A percentile compares a stretch with the other conserved stretches of the same genome.
Evolutionary conservation across 805 yeast genomes (phyloP).

Genomic region (Saturnispora besseyi): DNA sequence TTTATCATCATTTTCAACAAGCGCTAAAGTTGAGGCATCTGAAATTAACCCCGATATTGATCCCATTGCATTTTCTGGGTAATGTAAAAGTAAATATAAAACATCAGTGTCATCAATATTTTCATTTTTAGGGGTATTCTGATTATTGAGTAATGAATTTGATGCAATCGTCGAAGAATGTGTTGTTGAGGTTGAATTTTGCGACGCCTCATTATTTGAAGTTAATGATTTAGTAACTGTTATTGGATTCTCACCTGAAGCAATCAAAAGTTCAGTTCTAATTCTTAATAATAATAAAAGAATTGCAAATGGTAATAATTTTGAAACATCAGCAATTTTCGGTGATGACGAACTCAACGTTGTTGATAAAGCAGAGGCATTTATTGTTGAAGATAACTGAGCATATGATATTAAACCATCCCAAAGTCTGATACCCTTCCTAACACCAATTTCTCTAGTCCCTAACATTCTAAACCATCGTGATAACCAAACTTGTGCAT

Average conservation of each 20-base stretch:
- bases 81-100: constrained; percentile 39
- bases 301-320: constrained; percentile 33
- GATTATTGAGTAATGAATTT: neutral
- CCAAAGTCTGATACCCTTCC: constrained; percentile 34
- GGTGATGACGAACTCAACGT: constrained; percentile 1
- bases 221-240: neutral
- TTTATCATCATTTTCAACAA: constrained; percentile 6
- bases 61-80: constrained; percentile 26
- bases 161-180: neutral
- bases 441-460: constrained; percentile 38
- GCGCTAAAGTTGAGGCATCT: constrained; percentile 6
- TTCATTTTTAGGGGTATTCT: neutral
- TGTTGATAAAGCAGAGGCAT: constrained; percentile 6
- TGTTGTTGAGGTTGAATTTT: neutral
- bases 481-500: constrained; percentile 46
- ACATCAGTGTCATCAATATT: constrained; percentile 42
- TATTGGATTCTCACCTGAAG: constrained; percentile 5
- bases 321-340: constrained; percentile 9
- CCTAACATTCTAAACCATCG: constrained; percentile 40
- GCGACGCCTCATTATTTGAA: neutral
- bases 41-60: constrained; percentile 7
- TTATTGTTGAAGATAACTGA: constrained; percentile 8
- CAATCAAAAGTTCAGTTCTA: constrained; percentile 10
- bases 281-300: constrained; percentile 30
- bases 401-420: constrained; percentile 34